These are phyloP conservation scores for Begonia loranthoides DNA, from an alignment of 306 rosid species.

Conservation along the genomic window DNA sequence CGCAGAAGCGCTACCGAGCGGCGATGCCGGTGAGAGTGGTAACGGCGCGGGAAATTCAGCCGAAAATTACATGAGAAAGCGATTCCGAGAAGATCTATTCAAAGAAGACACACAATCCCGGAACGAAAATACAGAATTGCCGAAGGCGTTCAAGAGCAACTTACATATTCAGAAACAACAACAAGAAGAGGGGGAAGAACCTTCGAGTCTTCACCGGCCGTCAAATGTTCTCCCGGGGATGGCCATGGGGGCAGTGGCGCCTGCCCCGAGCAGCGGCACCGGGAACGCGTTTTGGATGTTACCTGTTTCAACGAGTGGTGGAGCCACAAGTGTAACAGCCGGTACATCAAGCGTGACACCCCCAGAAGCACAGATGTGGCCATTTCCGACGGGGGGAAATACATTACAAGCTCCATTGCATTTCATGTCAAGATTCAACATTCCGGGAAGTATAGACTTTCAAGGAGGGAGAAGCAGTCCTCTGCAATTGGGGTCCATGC, in stretches of 20 bases:
- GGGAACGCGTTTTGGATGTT: constrained; percentile 89
- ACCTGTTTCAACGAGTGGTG: constrained; percentile 33
- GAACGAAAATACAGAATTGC: constrained; percentile 19
- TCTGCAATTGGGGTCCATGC: constrained; percentile 63
- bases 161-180: constrained; percentile 26
- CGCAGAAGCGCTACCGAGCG: constrained; percentile 40
- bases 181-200: constrained; percentile 13
- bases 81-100: constrained; percentile 79
- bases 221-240: constrained; percentile 40
- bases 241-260: constrained; percentile 83
- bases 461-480: constrained; percentile 36
- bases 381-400: constrained; percentile 37
- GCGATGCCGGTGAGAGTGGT: constrained; percentile 15
- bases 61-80: constrained; percentile 63
- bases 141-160: constrained; percentile 15
- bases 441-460: constrained; percentile 38
- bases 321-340: constrained; percentile 8
- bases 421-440: constrained; percentile 64
- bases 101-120: constrained; percentile 48
- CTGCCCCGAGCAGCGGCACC: constrained; percentile 31
- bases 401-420: constrained; percentile 50
- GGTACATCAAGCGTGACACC: constrained; percentile 15
- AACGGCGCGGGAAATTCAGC: constrained; percentile 33
- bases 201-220: constrained; percentile 39
- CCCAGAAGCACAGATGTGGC: constrained; percentile 73